phyloP scores from a whole-genome alignment of 2,329 filamentous ascomycete species.

The Penicillium nordicum region DNA sequence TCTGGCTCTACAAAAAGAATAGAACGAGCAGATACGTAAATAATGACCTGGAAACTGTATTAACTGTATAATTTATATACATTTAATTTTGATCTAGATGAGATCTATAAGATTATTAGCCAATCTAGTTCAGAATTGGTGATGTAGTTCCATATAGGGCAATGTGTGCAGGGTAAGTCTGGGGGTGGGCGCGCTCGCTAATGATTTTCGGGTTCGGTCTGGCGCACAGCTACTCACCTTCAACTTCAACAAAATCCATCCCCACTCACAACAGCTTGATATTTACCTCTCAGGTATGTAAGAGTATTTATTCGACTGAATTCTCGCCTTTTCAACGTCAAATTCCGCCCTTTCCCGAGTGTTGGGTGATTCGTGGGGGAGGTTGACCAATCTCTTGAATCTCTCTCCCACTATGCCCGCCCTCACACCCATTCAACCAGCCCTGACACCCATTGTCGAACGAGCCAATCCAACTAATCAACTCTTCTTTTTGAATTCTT shows the following conservation, averaged over 20 bases:
- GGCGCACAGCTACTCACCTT: slow-evolving; percentile 41
- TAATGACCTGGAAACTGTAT: slow-evolving; percentile 7
- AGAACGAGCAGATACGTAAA: slow-evolving; percentile 13
- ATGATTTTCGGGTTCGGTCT: slow-evolving; percentile 42
- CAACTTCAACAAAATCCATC: slow-evolving; percentile 39
- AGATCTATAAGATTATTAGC: slow-evolving; percentile 1
- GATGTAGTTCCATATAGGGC: slow-evolving; percentile 19
- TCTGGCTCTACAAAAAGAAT: slow-evolving; percentile 11
- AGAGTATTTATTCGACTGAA: slow-evolving; percentile 15
- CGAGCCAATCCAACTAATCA: neutral
- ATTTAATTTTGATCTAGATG: slow-evolving; percentile 1
- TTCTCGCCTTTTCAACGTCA: slow-evolving; percentile 17
- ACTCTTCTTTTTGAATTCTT: neutral
- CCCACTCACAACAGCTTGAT: slow-evolving; percentile 35
- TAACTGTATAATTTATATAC: slow-evolving; percentile 4
- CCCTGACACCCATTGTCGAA: slow-evolving; percentile 6
- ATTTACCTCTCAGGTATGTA: slow-evolving; percentile 36
- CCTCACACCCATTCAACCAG: slow-evolving; percentile 14
- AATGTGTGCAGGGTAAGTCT: slow-evolving; percentile 29
- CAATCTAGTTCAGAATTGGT: slow-evolving; percentile 4
- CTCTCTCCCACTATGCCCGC: slow-evolving; percentile 19
- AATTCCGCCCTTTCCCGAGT: slow-evolving; percentile 24
- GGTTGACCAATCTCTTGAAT: slow-evolving; percentile 1
- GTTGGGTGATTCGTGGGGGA: slow-evolving; percentile 26
- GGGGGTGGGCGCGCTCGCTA: slow-evolving; percentile 41